Percentiles rank a stretch among this genome's conserved stretches.
phyloP scores from a whole-genome alignment of 1,139 yeast genomes.

The Taphrina communis region DNA sequence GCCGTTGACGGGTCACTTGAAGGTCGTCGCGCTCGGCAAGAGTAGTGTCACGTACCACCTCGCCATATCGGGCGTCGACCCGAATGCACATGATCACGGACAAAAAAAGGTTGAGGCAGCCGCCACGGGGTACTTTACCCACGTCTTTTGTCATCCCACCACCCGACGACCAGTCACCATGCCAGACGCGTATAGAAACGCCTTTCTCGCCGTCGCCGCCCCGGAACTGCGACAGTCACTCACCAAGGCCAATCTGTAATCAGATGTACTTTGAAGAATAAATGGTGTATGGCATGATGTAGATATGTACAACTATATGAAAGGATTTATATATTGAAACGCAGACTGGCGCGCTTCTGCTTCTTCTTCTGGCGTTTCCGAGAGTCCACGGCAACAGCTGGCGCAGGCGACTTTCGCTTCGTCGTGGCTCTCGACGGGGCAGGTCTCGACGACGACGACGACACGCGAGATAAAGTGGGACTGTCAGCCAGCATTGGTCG shows the following conservation, averaged over 20 bases:
- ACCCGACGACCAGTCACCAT: conserved; percentile 36
- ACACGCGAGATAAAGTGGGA: not conserved
- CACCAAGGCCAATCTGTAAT: not conserved
- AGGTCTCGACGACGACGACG: too few species aligned
- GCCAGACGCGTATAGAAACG: conserved; percentile 5
- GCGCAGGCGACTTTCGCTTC: too few species aligned
- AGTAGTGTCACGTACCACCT: conserved; percentile 30
- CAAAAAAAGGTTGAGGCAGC: not conserved
- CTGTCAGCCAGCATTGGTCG: not conserved
- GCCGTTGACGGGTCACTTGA: conserved; percentile 13
- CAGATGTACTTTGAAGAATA: too few species aligned
- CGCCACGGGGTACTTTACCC: conserved; percentile 33
- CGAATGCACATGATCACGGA: too few species aligned
- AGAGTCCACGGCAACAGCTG: too few species aligned
- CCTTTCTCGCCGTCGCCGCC: conserved; percentile 3
- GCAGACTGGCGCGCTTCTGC: conserved; percentile 5
- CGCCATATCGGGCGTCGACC: conserved; percentile 11
- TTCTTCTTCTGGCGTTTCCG: not conserved
- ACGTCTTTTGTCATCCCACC: conserved; percentile 37
- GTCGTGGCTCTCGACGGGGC: too few species aligned
- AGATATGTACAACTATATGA: too few species aligned
- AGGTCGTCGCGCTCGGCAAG: conserved; percentile 27
- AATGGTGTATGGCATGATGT: too few species aligned
- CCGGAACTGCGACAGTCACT: not conserved
- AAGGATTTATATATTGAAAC: not conserved